These are phyloP conservation scores for Curvularia verruculosa DNA, from an alignment of 2,329 filamentous ascomycete genomes.

Conservation along the genomic window DNA sequence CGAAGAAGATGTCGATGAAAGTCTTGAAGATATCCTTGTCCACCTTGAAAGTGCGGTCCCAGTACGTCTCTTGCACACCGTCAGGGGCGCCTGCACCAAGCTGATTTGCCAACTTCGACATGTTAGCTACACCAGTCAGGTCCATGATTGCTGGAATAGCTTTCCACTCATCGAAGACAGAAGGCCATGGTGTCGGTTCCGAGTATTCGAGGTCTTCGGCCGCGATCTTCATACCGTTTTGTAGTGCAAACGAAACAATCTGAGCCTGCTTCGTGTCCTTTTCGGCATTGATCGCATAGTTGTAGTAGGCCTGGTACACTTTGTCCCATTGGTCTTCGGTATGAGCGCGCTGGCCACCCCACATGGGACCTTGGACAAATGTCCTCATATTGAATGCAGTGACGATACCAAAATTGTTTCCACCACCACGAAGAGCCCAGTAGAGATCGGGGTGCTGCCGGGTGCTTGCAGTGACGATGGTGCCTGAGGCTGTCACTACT, in stretches of 20 bases:
- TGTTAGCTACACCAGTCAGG: constrained; percentile 29
- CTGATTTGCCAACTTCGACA: constrained; percentile 28
- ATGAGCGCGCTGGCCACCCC: constrained; percentile 31
- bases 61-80: constrained; percentile 35
- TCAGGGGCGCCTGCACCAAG: constrained; percentile 22
- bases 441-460: constrained; percentile 48
- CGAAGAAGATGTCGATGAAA: constrained; percentile 32
- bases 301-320: constrained; percentile 26
- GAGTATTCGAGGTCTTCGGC: constrained; percentile 33
- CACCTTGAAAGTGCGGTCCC: constrained; percentile 35
- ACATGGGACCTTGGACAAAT: constrained; percentile 36
- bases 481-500: constrained; percentile 29
- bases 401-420: constrained; percentile 45
- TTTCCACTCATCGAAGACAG: constrained; percentile 36
- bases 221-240: constrained; percentile 25
- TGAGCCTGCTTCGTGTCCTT: constrained; percentile 27
- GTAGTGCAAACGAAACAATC: constrained; percentile 29
- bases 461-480: constrained; percentile 21
- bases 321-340: constrained; percentile 25
- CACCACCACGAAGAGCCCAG: constrained; percentile 46
- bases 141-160: constrained; percentile 35
- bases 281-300: constrained; percentile 21
- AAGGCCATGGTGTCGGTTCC: constrained; percentile 28
- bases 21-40: constrained; percentile 27
- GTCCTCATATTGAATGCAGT: constrained; percentile 35